Evolutionary conservation across 306 rosid species (phyloP).

Genomic region (Glycine soja): DNA sequence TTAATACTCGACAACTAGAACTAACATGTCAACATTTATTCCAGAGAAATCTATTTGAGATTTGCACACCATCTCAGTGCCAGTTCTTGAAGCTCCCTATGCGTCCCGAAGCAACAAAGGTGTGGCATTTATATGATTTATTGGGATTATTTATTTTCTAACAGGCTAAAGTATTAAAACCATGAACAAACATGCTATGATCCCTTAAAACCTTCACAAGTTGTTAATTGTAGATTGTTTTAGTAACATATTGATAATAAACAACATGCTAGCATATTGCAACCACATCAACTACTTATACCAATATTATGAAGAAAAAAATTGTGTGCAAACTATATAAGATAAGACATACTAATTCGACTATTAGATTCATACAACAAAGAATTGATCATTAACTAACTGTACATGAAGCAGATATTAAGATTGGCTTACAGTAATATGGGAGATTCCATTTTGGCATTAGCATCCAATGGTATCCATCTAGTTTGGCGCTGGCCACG

Average conservation of each 20-base stretch:
- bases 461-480: slow-evolving; percentile 36
- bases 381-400: background rate
- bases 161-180: no score
- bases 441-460: slow-evolving; percentile 28
- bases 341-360: background rate
- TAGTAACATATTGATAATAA: background rate
- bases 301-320: no score
- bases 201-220: background rate
- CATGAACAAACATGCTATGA: no score
- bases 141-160: background rate
- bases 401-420: slow-evolving; percentile 29
- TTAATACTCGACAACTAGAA: no score
- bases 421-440: slow-evolving; percentile 1
- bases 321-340: background rate
- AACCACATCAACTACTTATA: background rate
- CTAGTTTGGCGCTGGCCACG: slow-evolving; percentile 26
- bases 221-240: background rate
- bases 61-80: slow-evolving; percentile 19
- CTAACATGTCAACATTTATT: no score
- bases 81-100: background rate
- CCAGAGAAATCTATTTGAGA: background rate
- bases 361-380: background rate
- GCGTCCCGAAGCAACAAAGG: slow-evolving; percentile 21
- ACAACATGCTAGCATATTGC: background rate
- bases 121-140: background rate